Evolutionary conservation across 1,284 basidiomycete species (phyloP).

Genomic region (Athelia psychrophila): DNA sequence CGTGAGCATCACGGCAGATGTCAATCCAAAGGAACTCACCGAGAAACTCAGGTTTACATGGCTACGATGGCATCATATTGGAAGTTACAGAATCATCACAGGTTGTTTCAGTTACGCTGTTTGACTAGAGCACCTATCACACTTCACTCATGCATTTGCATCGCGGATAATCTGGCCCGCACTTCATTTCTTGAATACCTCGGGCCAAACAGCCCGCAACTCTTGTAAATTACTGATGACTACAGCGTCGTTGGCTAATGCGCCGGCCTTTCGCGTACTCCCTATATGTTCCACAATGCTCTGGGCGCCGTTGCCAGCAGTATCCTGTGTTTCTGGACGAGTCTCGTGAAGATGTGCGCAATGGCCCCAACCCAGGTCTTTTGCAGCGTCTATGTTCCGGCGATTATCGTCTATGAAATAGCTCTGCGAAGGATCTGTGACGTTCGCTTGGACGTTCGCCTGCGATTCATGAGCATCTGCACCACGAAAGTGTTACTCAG

Average conservation of each 20-base stretch:
- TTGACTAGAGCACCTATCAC: slow-evolving; percentile 38
- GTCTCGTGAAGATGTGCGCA: slow-evolving; percentile 74
- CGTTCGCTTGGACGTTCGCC: slow-evolving; percentile 61
- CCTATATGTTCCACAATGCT: slow-evolving; percentile 53
- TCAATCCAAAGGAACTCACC: slow-evolving; percentile 11
- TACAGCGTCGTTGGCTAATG: slow-evolving; percentile 36
- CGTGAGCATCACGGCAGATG: slow-evolving; percentile 40
- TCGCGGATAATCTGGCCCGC: not conserved
- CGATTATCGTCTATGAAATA: slow-evolving; percentile 77
- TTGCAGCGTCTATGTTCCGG: slow-evolving; percentile 64
- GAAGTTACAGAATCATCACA: slow-evolving; percentile 80
- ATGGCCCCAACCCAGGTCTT: slow-evolving; percentile 63
- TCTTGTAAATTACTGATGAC: slow-evolving; percentile 57
- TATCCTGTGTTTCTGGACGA: slow-evolving; percentile 28
- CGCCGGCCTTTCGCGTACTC: slow-evolving; percentile 32
- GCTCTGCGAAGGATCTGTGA: slow-evolving; percentile 63
- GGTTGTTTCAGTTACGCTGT: slow-evolving; percentile 70
- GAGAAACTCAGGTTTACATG: slow-evolving; percentile 43
- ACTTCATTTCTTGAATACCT: slow-evolving; percentile 51
- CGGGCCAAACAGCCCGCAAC: slow-evolving; percentile 65
- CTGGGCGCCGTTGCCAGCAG: slow-evolving; percentile 63
- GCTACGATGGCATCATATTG: slow-evolving; percentile 80
- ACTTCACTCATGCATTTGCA: not conserved
- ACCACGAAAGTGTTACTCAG: not conserved
- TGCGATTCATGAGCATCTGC: slow-evolving; percentile 21